Base-by-base conservation (phyloP, 2,329 filamentous ascomycete genomes). In the Podosphaera xanthii region DNA sequence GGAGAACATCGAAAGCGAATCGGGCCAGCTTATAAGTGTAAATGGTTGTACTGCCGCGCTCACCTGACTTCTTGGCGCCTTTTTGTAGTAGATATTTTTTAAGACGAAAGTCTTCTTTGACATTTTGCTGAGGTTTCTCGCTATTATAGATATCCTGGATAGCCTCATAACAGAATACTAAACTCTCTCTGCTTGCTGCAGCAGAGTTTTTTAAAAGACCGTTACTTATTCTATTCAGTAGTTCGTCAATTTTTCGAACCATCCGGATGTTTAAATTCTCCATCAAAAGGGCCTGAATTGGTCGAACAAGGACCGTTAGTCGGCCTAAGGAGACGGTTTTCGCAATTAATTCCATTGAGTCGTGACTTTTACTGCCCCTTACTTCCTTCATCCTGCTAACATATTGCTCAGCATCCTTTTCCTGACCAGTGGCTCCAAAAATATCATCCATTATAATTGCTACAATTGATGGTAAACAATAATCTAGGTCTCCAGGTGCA, bases 341-440 rank as follows among this genome's bases (percentile, higher is more conserved):
- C 34, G 92, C 86, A 63, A 97, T 77, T 14, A 97, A 76, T 70
- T 97, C 91, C 83, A 97, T 94, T 0, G 92, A 94, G 68, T 98
- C 94, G 67, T 90, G 94, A 69, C 90, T 96, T 75, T 97, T 98
- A 75, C 87, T 96, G 71, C 87, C 92, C 74, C 95, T 97, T 60
- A 98, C 84, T 72, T 98, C 92, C 71, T 94, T 95, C 84, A 94
- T 96, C 71, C 91, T 86, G 69, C 83, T 95, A 59, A 85, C 84
- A 69, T 98, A 98, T 58, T 90, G 92, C 65, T 96, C 89, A 0
- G 91, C 91, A 66, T 98, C 92, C 71, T 98, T 98, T 68, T 98
- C 91, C 72, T 95, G 86, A 1, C 92, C 92, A 40, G 86, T 85
- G 4, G 82, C 81, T 36, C 94, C 94, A 68, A 98, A 98, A 10